These are phyloP conservation scores for Cocos nucifera DNA, from an alignment of 176 grass and related monocot species.

Conservation along the genomic window DNA sequence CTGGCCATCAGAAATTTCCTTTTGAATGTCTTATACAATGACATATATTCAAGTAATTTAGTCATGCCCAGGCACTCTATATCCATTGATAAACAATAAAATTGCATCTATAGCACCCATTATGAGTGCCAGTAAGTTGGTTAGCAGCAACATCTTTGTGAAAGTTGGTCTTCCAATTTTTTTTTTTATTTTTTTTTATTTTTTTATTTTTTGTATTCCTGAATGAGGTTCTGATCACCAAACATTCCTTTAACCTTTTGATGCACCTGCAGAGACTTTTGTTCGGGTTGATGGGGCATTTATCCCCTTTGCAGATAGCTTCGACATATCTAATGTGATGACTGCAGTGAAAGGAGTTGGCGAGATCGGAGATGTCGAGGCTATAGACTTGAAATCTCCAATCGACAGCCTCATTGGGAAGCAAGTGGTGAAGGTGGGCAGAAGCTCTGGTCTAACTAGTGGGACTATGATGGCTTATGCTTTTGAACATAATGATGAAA, in stretches of 20 bases:
- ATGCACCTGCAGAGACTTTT: constrained; percentile 89
- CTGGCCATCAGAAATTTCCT: no score
- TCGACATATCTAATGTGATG: constrained; percentile 69
- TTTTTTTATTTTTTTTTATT: no score
- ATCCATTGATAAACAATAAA: no score
- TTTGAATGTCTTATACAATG: no score
- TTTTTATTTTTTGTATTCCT: no score
- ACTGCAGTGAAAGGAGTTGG: constrained; percentile 73
- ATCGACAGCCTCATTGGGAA: constrained; percentile 72
- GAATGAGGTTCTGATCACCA: constrained; percentile 28
- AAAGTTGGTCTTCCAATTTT: no score
- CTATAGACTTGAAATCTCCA: constrained; percentile 75
- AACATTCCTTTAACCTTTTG: constrained; percentile 29
- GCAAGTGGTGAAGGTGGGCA: constrained; percentile 74
- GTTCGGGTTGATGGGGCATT: constrained; percentile 89
- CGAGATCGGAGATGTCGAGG: constrained; percentile 65
- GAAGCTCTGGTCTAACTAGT: constrained; percentile 84
- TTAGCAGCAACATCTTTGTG: no score
- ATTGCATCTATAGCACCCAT: no score
- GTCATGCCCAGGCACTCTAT: no score
- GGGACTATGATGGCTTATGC: constrained; percentile 92
- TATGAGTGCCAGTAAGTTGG: no score
- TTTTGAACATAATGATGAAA: constrained; percentile 89
- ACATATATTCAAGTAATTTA: no score
- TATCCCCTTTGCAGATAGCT: constrained; percentile 82